Evolutionary conservation across 1,284 basidiomycete species (phyloP).

Genomic region (Acaromyces ingoldii): DNA sequence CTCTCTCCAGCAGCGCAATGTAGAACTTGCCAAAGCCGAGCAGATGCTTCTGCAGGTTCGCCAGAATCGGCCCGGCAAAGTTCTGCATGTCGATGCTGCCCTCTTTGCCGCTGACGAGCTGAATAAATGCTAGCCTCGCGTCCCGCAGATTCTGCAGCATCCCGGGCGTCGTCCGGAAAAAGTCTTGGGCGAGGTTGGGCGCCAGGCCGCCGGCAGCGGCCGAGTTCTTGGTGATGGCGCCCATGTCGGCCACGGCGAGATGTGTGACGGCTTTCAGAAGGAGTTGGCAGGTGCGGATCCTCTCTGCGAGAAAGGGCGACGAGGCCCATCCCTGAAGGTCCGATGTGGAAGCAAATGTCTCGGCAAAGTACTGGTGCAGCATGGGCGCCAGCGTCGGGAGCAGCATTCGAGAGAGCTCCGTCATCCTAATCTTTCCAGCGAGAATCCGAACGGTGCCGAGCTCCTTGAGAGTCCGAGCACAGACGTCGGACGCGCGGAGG

Average conservation of each 20-base stretch:
- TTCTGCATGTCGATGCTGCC: background rate
- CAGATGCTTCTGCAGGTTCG: slow-evolving; percentile 42
- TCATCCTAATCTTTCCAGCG: slow-evolving; percentile 48
- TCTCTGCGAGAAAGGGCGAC: slow-evolving; percentile 23
- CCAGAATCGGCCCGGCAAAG: slow-evolving; percentile 2
- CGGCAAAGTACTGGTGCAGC: slow-evolving; percentile 39
- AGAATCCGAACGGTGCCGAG: slow-evolving; percentile 41
- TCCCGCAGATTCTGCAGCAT: slow-evolving; percentile 30
- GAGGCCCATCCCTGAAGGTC: slow-evolving; percentile 31
- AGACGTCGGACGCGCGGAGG: slow-evolving; percentile 39
- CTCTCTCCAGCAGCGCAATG: slow-evolving; percentile 34
- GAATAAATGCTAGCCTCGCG: slow-evolving; percentile 19
- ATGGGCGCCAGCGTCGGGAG: slow-evolving; percentile 42
- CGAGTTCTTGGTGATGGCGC: slow-evolving; percentile 29
- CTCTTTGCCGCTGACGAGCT: background rate
- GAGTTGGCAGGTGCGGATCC: slow-evolving; percentile 44
- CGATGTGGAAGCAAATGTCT: slow-evolving; percentile 23
- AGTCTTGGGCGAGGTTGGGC: slow-evolving; percentile 38
- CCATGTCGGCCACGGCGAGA: slow-evolving; percentile 41
- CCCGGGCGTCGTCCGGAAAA: slow-evolving; percentile 41
- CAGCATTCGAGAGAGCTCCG: slow-evolving; percentile 27
- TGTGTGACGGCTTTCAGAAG: slow-evolving; percentile 37
- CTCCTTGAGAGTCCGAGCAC: slow-evolving; percentile 42
- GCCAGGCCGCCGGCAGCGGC: slow-evolving; percentile 17
- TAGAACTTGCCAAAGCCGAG: slow-evolving; percentile 46